Conservation (phyloP, 352 stramenopile species). For the Peronosclerospora sorghi region DNA sequence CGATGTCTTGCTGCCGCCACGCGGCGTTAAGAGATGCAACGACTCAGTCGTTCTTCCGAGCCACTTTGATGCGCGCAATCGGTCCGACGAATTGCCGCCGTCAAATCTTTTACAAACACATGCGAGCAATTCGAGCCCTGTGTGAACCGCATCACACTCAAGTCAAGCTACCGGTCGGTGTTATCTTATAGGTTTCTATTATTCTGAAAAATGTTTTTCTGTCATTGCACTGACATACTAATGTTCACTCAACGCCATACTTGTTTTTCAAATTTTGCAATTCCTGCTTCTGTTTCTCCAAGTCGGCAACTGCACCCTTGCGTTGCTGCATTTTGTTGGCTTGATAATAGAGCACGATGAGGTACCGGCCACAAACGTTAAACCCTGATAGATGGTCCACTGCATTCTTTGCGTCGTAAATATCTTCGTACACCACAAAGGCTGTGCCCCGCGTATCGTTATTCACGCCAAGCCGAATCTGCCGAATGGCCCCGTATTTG, state of each 20-base stretch:
- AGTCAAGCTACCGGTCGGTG: constrained; percentile 3
- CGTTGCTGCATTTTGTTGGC: constrained; percentile 74
- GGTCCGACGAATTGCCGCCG: constrained; percentile 5
- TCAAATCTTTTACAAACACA: constrained; percentile 27
- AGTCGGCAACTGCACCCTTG: constrained; percentile 17
- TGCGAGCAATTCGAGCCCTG: constrained; percentile 38
- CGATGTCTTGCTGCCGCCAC: too few species aligned
- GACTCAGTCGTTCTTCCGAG: too few species aligned
- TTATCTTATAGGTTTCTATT: too few species aligned
- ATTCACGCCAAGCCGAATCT: constrained; percentile 90
- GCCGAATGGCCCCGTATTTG: constrained; percentile 99
- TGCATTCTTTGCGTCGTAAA: constrained; percentile 98
- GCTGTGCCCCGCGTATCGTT: constrained; percentile 95
- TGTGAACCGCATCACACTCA: constrained; percentile 46
- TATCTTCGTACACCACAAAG: constrained; percentile 99
- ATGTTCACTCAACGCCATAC: constrained; percentile 65
- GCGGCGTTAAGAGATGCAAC: too few species aligned
- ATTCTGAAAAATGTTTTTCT: too few species aligned
- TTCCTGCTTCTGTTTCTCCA: constrained; percentile 71
- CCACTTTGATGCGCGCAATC: too few species aligned
- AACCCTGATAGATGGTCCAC: constrained; percentile 98
- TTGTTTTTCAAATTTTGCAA: constrained; percentile 78
- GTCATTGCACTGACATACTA: too few species aligned
- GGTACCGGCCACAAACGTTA: constrained; percentile 97
- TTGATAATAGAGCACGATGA: constrained; percentile 99